Evolutionary conservation across 495 filamentous ascomycete species (phyloP).

Genomic region (Penicillium parvum): DNA sequence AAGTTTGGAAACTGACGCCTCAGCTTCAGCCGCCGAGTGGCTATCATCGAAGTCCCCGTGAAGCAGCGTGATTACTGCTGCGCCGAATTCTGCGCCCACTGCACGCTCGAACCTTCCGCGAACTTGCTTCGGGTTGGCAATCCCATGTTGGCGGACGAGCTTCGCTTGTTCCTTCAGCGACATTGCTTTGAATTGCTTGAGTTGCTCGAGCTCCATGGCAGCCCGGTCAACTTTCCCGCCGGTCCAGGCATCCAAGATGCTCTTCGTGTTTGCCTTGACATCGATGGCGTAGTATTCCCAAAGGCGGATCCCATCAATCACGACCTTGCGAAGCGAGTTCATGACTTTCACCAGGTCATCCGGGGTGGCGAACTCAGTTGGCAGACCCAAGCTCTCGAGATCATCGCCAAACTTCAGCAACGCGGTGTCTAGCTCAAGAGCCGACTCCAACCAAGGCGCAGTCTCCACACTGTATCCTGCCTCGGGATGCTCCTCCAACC

Average conservation of each 20-base stretch:
- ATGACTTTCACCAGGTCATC: conserved; percentile 81
- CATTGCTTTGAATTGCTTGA: conserved; percentile 44
- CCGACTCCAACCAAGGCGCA: conserved; percentile 87
- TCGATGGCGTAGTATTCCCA: conserved; percentile 94
- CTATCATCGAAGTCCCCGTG: conserved; percentile 62
- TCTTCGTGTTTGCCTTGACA: conserved; percentile 65
- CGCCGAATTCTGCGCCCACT: conserved; percentile 62
- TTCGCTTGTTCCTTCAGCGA: conserved; percentile 57
- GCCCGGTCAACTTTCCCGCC: conserved; percentile 47
- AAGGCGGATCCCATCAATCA: conserved; percentile 67
- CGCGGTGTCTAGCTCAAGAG: conserved; percentile 80
- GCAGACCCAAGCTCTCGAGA: conserved; percentile 63
- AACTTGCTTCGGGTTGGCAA: conserved; percentile 64
- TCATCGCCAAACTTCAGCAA: conserved; percentile 72
- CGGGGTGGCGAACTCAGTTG: conserved; percentile 62
- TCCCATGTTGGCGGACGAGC: conserved; percentile 56
- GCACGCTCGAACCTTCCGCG: conserved; percentile 71
- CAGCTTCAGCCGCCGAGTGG: conserved; percentile 30
- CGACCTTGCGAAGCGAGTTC: conserved; percentile 74
- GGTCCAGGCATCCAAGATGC: conserved; percentile 68
- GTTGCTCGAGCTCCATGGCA: conserved; percentile 29
- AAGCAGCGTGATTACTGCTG: conserved; percentile 62
- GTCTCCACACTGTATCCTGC: conserved; percentile 92
- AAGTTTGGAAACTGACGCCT: conserved; percentile 52
- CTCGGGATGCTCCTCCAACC: conserved; percentile 92